Conservation (phyloP, 768 basidiomycete genomes). For the Amanita thiersii region DNA sequence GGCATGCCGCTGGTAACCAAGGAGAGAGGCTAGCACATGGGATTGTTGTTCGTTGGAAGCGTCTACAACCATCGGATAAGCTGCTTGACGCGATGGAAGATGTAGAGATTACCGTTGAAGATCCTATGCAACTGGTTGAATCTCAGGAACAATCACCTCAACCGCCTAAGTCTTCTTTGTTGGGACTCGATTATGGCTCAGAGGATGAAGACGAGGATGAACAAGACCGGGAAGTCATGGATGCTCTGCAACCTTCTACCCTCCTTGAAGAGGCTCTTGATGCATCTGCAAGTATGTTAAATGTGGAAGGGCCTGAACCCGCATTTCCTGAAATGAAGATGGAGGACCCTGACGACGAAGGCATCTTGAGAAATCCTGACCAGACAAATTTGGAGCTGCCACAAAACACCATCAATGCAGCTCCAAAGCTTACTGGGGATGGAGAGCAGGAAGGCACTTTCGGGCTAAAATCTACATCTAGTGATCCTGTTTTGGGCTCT, state of each 20-base stretch:
- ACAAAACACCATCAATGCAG: conserved; percentile 3
- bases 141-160: conserved; percentile 11
- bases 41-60: conserved; percentile 61
- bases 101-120: conserved; percentile 12
- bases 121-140: conserved; percentile 20
- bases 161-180: conserved; percentile 21
- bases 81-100: conserved; percentile 23
- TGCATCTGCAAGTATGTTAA: conserved; percentile 16
- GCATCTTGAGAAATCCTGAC: neutral
- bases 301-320: conserved; percentile 13
- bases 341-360: conserved; percentile 9
- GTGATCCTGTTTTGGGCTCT: conserved; percentile 43
- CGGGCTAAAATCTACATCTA: conserved; percentile 49
- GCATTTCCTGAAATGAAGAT: conserved; percentile 14
- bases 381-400: conserved; percentile 13
- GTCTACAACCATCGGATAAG: conserved; percentile 30
- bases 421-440: too few species aligned
- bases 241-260: conserved; percentile 47
- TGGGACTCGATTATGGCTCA: conserved; percentile 48
- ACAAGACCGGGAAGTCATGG: conserved; percentile 44
- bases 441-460: conserved; percentile 10
- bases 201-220: conserved; percentile 64
- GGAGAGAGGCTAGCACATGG: conserved; percentile 61
- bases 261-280: conserved; percentile 55
- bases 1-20: conserved; percentile 67